Conservation (phyloP, 345 rosid species). For the Reutealis trisperma region DNA sequence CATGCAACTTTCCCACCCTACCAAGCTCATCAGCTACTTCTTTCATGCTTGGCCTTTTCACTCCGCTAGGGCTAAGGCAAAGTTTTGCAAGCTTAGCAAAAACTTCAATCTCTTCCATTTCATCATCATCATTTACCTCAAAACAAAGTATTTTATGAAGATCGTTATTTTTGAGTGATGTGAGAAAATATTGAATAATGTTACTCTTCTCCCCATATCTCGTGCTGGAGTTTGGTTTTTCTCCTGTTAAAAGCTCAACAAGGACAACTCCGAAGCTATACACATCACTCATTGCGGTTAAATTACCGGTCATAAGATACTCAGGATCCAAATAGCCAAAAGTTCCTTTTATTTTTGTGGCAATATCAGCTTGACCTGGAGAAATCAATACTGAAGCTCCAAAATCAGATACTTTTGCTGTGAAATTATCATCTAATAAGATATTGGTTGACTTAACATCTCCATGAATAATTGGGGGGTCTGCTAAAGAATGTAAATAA, state of each 20-base stretch:
- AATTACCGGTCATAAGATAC: conserved; percentile 24
- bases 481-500: conserved; percentile 37
- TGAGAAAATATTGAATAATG: conserved; percentile 25
- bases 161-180: background rate
- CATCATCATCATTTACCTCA: background rate
- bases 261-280: conserved; percentile 40
- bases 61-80: conserved; percentile 5
- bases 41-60: conserved; percentile 18
- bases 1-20: conserved; percentile 2
- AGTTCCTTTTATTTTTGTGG: conserved; percentile 27
- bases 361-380: conserved; percentile 5
- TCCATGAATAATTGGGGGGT: conserved; percentile 41
- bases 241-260: conserved; percentile 34
- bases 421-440: conserved; percentile 29
- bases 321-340: conserved; percentile 42
- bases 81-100: conserved; percentile 17
- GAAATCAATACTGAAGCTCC: conserved; percentile 37
- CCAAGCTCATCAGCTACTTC: conserved; percentile 17
- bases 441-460: conserved; percentile 39
- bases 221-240: too few relatives aligned
- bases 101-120: conserved; percentile 26
- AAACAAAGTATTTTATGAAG: conserved; percentile 1
- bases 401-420: conserved; percentile 39
- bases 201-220: conserved; percentile 17
- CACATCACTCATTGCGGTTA: conserved; percentile 37